A percentile compares a stretch with the other conserved stretches of the same genome.
These are phyloP conservation scores for Pseudogymnoascus sp. DNA, from an alignment of 2,329 filamentous ascomycete genomes.

Conservation along the genomic window DNA sequence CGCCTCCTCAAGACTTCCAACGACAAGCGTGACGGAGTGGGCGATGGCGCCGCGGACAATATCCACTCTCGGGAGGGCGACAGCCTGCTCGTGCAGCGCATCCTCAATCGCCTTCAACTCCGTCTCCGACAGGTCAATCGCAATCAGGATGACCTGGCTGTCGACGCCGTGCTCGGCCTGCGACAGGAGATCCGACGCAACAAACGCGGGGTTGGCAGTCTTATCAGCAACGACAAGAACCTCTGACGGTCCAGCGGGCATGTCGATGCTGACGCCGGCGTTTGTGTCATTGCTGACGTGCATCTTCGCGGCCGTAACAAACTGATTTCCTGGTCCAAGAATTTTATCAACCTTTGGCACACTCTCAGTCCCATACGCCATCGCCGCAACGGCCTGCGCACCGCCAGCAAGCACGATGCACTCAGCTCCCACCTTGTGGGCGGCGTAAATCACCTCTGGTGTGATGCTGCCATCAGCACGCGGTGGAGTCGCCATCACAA, in stretches of 20 bases:
- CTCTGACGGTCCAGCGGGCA: constrained; percentile 95
- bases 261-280: constrained; percentile 91
- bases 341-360: constrained; percentile 98
- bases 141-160: constrained; percentile 88
- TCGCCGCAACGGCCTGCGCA: constrained; percentile 88
- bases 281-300: constrained; percentile 95
- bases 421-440: constrained; percentile 93
- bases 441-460: constrained; percentile 94
- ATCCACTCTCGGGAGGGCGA: constrained; percentile 79
- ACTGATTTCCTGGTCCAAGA: constrained; percentile 93
- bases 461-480: constrained; percentile 84
- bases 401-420: constrained; percentile 93
- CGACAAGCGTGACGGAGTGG: constrained; percentile 83
- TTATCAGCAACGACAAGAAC: constrained; percentile 93
- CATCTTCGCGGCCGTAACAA: constrained; percentile 98
- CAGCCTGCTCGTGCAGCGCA: constrained; percentile 81
- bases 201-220: constrained; percentile 83
- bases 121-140: constrained; percentile 67
- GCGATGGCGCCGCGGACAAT: constrained; percentile 86
- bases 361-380: constrained; percentile 95
- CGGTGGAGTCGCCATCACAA: constrained; percentile 87
- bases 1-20: constrained; percentile 63
- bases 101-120: constrained; percentile 80
- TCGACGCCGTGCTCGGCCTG: constrained; percentile 97
- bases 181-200: constrained; percentile 87